Conservation (phyloP, 257 asterid genomes). For the Hygrophila difformis region DNA sequence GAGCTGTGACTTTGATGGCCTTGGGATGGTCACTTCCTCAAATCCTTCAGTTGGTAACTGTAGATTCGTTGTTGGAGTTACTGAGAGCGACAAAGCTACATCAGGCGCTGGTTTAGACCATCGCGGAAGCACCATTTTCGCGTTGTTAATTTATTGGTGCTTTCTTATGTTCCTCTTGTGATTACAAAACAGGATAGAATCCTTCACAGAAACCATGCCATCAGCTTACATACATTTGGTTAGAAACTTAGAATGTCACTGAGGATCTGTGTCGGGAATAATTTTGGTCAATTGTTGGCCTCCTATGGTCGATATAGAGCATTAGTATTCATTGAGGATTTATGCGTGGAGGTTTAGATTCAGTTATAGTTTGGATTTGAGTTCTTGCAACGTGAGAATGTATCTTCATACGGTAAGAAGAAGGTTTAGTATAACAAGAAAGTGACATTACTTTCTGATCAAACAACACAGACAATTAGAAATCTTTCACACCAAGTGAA, state of each 20-base stretch:
- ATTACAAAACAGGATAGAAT: constrained; percentile 17
- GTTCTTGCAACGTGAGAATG: too few relatives aligned
- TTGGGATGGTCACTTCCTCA: constrained; percentile 84
- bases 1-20: constrained; percentile 92
- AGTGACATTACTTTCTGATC: too few relatives aligned
- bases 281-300: background rate
- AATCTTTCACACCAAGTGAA: too few relatives aligned
- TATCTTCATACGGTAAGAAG: too few relatives aligned
- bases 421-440: too few relatives aligned
- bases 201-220: constrained; percentile 38
- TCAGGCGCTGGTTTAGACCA: constrained; percentile 23
- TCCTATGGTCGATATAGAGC: too few relatives aligned
- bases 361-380: too few relatives aligned
- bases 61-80: constrained; percentile 79
- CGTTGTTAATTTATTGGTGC: constrained; percentile 27
- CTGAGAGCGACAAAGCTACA: constrained; percentile 29
- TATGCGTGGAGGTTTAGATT: too few relatives aligned
- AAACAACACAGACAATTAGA: too few relatives aligned
- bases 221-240: constrained; percentile 16
- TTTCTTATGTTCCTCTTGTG: constrained; percentile 22
- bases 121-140: constrained; percentile 12
- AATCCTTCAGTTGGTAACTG: constrained; percentile 80
- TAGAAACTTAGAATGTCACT: constrained; percentile 10
- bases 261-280: too few relatives aligned
- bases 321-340: too few relatives aligned